Conservation (phyloP, 2,329 filamentous ascomycete species). For the Ophiostoma sp. region DNA sequence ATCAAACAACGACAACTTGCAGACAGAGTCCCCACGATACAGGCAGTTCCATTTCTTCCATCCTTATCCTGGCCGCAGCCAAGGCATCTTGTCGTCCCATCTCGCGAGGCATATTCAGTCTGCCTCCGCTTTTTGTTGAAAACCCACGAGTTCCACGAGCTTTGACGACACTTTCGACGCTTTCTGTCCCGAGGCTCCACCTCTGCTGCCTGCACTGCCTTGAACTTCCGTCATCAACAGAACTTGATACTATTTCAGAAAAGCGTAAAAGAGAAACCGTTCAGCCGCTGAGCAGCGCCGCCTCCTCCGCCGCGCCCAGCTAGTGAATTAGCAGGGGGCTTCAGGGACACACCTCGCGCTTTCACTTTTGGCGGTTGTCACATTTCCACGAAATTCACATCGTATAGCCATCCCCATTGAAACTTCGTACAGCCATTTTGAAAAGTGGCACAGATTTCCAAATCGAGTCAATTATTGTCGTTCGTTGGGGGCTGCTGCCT, state of each 20-base stretch:
- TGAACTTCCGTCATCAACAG: not conserved
- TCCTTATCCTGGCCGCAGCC: not conserved
- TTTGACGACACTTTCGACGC: not conserved
- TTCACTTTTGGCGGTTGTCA: not conserved
- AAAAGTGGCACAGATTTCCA: not conserved
- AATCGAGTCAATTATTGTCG: not conserved
- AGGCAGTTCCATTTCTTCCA: not conserved
- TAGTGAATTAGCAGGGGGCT: not conserved
- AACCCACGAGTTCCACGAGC: not conserved
- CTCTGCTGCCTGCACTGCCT: conserved; percentile 18
- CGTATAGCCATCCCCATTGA: not conserved
- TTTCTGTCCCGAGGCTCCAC: not conserved
- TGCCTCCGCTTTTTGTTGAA: not conserved
- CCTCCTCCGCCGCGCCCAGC: conserved; percentile 2
- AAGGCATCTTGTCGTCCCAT: not conserved
- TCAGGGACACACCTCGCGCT: not conserved
- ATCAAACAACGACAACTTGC: not conserved
- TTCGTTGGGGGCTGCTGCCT: not conserved
- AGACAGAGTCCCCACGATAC: not conserved
- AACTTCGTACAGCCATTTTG: not conserved
- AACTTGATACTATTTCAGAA: not conserved
- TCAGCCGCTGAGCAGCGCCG: conserved; percentile 4
- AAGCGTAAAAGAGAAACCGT: not conserved
- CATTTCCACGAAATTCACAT: not conserved
- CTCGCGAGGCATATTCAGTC: conserved; percentile 2